Evolutionary conservation across 2,329 filamentous ascomycete genomes (phyloP), one percentile per base, ranked within the genome.

Genomic region (Fusarium nurragi): DNA sequence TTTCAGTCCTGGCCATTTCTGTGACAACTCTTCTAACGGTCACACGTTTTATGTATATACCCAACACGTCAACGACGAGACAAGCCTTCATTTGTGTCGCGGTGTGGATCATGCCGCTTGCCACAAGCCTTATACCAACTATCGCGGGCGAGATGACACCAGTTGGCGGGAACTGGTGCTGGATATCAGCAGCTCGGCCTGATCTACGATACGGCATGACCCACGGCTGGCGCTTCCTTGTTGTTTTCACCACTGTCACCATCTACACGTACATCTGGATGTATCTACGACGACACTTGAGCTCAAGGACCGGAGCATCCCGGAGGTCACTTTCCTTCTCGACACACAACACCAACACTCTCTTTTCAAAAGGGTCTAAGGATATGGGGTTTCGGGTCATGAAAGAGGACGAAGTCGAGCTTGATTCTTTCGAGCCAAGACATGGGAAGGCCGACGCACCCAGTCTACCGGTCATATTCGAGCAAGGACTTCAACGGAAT

Each of bases 141-240:
- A 47, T 58, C 2, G 48, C 51, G 34, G 67, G 69, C 3, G 59
- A 69, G 23, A 71, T 71, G 61, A 36, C 49, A 22, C 69, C 69
- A 18, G 78, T 80, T 0, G 78, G 78, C 5, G 80, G 80, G 1
- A 82, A 82, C 55, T 83, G 80, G 80, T 82, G 80, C 68, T 83
- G 80, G 80, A 82, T 83, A 56, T 69, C 74, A 13, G 61, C 71
- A 13, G 63, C 72, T 4, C 70, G 75, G n/a, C 64, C 73, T 23
- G 76, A 75, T 13, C 71, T 81, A n/a, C 77, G 80, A 23, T 83
- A 82, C 55, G 76, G 71, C 3, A 71, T 83, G 45, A 79, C 78
- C 0, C 80, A 83, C 54, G 79, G 76, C 37, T 82, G 80, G 80
- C 77, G 80, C 7, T 76, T 82, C 46, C 72, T 75, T 16, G 78